Evolutionary conservation across 495 filamentous ascomycete species (phyloP), one percentile per base, ranked within the genome.

Genomic region (Cairneyella variabilis): DNA sequence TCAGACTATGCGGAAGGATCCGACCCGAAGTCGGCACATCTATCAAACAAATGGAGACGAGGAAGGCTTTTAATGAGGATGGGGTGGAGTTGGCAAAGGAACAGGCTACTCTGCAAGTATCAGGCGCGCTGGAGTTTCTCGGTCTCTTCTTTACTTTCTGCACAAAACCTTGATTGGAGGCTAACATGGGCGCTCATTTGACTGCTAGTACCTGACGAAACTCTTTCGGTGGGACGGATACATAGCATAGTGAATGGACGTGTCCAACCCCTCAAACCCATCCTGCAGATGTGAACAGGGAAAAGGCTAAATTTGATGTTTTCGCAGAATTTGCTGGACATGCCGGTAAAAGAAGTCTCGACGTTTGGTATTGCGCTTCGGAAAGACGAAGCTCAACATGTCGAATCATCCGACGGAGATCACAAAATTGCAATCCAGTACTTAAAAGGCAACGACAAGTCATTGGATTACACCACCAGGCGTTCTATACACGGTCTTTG

Each of bases 1-100:
- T 28, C 89, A 93, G 64, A 76, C 83, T 48, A 97, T 97, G 93
- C 86, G 90, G 60, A 96, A 95, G 64, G 92, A 96, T 66, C 82
- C 84, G 22, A 80, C 84, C 34, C 76, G 93, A 56, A 85, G 81
- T 59, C 85, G 90, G 56, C 90, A 96, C 65, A 86, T 92, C 53
- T 96, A 95, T 68, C 85, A 93, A 64, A 77, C 85, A 45, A 83
- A 74, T 59, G 89, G 90, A 11, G 89, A 96, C 12, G 64, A 64
- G 25, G 61, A 62, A 51, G 48, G 27, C 46, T 57, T 57, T 54
- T 45, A 18, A 20, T 7, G 41, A 21, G 26, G 16, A 30, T 36
- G 28, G 48, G 8, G 39, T 12, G 6, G 3, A 42, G 22, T 34
- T 49, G 22, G 32, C 14, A 34, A 37, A 21, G 22, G 27, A 37